Percentiles rank a stretch among this genome's conserved stretches.
Conservation (phyloP, 192 early-diverging fungal genomes). For the Coemansia sp. region DNA sequence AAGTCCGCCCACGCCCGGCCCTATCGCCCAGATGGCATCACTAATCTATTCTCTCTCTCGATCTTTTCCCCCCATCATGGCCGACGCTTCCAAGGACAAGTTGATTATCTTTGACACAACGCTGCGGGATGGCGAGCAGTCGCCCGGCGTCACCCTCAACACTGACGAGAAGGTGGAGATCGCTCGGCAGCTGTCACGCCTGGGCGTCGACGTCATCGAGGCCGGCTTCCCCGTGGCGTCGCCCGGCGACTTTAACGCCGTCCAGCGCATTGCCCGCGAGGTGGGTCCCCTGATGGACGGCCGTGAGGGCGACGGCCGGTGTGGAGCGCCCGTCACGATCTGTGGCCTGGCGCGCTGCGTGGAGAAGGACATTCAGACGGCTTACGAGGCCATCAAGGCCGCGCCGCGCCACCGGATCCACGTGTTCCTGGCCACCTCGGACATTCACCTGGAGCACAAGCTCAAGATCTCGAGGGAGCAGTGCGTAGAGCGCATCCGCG, state of each 20-base stretch:
- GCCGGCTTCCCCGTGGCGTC: conserved; percentile 96
- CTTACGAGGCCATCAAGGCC: conserved; percentile 79
- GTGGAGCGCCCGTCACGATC: conserved; percentile 72
- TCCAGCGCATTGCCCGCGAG: conserved; percentile 87
- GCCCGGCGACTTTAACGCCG: conserved; percentile 91
- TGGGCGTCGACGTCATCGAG: conserved; percentile 94
- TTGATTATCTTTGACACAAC: conserved; percentile 95
- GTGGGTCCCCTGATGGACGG: conserved; percentile 81
- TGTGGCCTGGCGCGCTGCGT: conserved; percentile 84
- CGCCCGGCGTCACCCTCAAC: conserved; percentile 92
- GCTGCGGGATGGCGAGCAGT: conserved; percentile 97
- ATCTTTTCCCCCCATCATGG: not conserved
- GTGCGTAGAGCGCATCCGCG: conserved; percentile 73
- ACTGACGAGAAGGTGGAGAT: conserved; percentile 92
- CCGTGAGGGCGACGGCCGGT: conserved; percentile 60
- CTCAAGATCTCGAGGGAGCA: conserved; percentile 83
- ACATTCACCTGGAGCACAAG: conserved; percentile 93
- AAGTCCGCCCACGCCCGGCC: too few relatives aligned
- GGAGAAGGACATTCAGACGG: conserved; percentile 78
- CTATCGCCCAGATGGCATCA: too few relatives aligned
- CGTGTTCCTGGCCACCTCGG: conserved; percentile 92
- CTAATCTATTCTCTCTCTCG: too few relatives aligned
- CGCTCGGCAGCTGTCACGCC: conserved; percentile 83
- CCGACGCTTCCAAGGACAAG: too few relatives aligned
- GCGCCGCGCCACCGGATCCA: conserved; percentile 89